Evolutionary conservation across 139 green algal species (phyloP), one percentile per base, ranked within the genome.

Genomic region (Klebsormidium nitens): DNA sequence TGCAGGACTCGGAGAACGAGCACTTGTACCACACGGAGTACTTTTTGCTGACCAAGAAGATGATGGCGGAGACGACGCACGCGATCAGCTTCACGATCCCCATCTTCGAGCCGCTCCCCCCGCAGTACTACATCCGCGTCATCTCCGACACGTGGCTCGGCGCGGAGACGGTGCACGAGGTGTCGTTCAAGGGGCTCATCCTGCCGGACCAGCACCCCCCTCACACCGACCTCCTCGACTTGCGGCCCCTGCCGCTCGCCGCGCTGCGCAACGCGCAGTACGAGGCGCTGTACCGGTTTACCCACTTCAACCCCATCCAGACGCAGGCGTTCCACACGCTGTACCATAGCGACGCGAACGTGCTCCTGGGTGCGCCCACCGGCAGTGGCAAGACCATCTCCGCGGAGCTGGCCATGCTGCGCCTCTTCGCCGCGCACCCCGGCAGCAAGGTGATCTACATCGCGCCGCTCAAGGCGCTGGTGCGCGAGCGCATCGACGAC

Each of bases 281-380:
- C 55, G 79, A 95, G 76, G 36, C 73, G 11, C 66, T 97, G 58
- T 96, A 96, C 85, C 55, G 59, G n/a, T 96, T 96, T 77, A 85
- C 85, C 2, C 90, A 97, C 83, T 99, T 99, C 87, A 99, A 99
- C 84, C 89, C 93, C 50, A 95, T 99, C 36, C 93, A 98, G 81
- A 96, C 92, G 29, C 89, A 95, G 83, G 91, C 88, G 4, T 98
- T 98, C 81, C 89, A 97, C 81, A 92, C 90, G 2, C 85, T 98
- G 64, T 97, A 95, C 79, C 91, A 98, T 75, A 96, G 87, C 1
- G 89, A 98, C 71, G 81, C 93, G 60, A 96, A 89, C 76, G 88
- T 97, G 59, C 84, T 98, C 72, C 78, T 98, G 60, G 93, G 92
- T 19, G 93, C 93, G 1, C 93, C 93, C 57, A 98, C 93, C 2